Evolutionary conservation across 2,329 filamentous ascomycete species (phyloP).

Genomic region (Mycosphaerella sp.): DNA sequence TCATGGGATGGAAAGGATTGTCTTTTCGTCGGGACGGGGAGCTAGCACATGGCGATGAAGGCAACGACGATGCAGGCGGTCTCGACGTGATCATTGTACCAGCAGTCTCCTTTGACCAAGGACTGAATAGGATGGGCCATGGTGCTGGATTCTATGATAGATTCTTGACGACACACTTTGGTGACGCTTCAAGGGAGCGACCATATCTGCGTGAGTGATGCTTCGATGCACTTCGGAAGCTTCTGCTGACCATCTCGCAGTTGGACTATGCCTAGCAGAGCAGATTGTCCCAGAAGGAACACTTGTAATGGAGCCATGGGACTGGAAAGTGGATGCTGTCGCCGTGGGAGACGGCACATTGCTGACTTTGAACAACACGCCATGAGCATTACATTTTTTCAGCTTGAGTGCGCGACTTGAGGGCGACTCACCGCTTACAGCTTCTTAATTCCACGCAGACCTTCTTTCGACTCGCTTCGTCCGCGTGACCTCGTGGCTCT

Average conservation of each 20-base stretch:
- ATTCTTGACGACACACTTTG: conserved; percentile 70
- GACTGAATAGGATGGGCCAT: conserved; percentile 74
- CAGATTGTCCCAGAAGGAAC: conserved; percentile 65
- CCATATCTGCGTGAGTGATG: conserved; percentile 52
- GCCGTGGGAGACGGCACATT: conserved; percentile 30
- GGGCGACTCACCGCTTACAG: conserved; percentile 11
- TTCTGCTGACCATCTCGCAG: conserved; percentile 34
- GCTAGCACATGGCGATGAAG: conserved; percentile 19
- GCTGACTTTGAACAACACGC: conserved; percentile 55
- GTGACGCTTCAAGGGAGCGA: conserved; percentile 38
- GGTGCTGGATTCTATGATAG: conserved; percentile 97
- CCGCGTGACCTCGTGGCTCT: too few relatives aligned
- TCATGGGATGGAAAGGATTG: conserved; percentile 59
- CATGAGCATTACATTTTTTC: conserved; percentile 49
- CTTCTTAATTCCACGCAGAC: not conserved
- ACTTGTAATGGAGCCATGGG: conserved; percentile 68
- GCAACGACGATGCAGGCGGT: conserved; percentile 33
- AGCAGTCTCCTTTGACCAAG: conserved; percentile 80
- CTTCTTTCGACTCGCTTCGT: too few relatives aligned
- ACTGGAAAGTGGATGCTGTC: conserved; percentile 69
- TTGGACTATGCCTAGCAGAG: conserved; percentile 78
- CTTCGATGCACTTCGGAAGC: not conserved
- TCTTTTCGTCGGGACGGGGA: conserved; percentile 33
- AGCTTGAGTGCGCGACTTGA: conserved; percentile 7
- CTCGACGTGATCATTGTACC: conserved; percentile 88